phyloP scores from a whole-genome alignment of 345 rosid species.

The Barbarea vulgaris region DNA sequence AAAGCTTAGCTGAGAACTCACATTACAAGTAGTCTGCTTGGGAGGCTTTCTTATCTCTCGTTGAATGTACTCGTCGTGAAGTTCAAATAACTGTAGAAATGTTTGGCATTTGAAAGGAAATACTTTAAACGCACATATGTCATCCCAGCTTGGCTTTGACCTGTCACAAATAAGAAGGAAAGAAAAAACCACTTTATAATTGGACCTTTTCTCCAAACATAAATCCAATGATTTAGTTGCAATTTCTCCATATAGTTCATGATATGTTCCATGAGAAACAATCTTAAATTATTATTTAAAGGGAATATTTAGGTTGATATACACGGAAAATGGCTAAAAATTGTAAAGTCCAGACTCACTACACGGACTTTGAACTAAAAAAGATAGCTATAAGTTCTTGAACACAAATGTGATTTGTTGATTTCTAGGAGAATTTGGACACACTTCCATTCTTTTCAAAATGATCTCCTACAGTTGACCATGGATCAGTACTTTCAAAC shows the following conservation, averaged over 20 bases:
- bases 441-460: constrained; percentile 7
- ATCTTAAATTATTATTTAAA: background rate
- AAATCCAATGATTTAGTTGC: background rate
- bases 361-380: background rate
- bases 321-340: background rate
- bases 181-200: background rate
- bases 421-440: background rate
- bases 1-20: constrained; percentile 44
- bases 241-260: background rate
- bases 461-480: background rate
- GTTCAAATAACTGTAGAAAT: constrained; percentile 74
- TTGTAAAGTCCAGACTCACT: background rate
- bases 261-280: background rate
- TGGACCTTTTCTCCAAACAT: background rate
- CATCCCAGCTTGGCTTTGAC: constrained; percentile 64
- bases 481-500: background rate
- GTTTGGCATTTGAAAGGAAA: constrained; percentile 79
- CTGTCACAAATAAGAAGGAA: constrained; percentile 41
- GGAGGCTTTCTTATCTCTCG: constrained; percentile 82
- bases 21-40: constrained; percentile 60
- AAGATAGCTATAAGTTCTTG: background rate
- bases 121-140: constrained; percentile 71
- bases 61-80: constrained; percentile 78
- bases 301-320: background rate
- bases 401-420: background rate